Percentiles rank a stretch among this genome's conserved stretches.
Conservation (phyloP, 1,139 yeast species). For the Lodderomyces pseudojiufengensis region DNA sequence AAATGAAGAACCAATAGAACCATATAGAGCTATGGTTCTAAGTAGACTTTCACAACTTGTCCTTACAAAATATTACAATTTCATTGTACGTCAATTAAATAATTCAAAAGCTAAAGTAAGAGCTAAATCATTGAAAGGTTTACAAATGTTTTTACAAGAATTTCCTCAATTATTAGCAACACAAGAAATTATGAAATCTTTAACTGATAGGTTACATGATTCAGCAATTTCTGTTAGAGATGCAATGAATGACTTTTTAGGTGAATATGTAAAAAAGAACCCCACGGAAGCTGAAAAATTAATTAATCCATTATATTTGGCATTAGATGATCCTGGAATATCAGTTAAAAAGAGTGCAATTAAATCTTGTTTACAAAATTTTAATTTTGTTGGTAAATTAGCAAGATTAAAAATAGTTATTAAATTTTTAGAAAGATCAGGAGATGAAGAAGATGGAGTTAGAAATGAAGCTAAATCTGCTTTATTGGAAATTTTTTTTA, state of each 20-base stretch:
- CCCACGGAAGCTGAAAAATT: conserved; percentile 47
- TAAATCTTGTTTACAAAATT: conserved; percentile 38
- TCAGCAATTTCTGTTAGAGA: conserved; percentile 70
- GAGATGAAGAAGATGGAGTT: conserved; percentile 68
- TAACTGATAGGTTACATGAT: conserved; percentile 53
- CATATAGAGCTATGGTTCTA: not conserved
- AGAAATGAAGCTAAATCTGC: conserved; percentile 40
- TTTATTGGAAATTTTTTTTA: not conserved
- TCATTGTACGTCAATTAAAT: conserved; percentile 24
- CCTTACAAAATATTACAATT: not conserved
- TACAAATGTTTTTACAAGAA: conserved; percentile 42
- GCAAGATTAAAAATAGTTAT: conserved; percentile 46
- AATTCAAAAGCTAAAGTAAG: conserved; percentile 57
- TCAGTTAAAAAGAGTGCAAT: conserved; percentile 64
- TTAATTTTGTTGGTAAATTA: conserved; percentile 33
- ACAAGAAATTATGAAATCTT: conserved; percentile 48
- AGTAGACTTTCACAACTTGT: not conserved
- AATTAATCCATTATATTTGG: conserved; percentile 46
- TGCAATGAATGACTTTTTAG: conserved; percentile 67
- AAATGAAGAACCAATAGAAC: not conserved
- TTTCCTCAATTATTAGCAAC: conserved; percentile 50
- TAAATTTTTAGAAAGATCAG: conserved; percentile 50
- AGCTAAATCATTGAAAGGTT: conserved; percentile 60
- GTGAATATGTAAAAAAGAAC: conserved; percentile 43
- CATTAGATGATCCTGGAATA: conserved; percentile 57